Base-by-base conservation (phyloP, 1,284 basidiomycete genomes). In the Fomes fomentarius region DNA sequence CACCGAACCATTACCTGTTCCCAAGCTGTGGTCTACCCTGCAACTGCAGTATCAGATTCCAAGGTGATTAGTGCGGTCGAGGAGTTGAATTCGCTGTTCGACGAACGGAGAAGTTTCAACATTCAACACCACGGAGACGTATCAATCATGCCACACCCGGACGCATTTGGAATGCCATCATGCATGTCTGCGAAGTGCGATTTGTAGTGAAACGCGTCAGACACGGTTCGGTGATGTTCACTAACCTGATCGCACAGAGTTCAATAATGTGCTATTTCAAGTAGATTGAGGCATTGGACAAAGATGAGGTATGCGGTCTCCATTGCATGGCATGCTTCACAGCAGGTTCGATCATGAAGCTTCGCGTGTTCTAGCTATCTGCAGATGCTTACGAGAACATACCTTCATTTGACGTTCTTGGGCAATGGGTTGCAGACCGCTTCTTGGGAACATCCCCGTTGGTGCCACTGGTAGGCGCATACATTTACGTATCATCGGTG, bases 41-140 rank as follows among this genome's bases (percentile, higher is more conserved):
- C 22, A 19, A 50, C 54, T 53, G 43, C 30, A 43, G 37, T 52
- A 61, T 57, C 59, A 38, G 35, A n/a, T 43, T 49, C 41, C 28
- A 21, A 21, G 19, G 44, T 42, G 52, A 47, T 47, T 11, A 5
- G 45, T 47, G 41, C 9, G 24, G 17, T 33, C 43, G 43, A 45
- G 28, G n/a, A 28, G 22, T 37, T 3, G 9, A 14, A 40, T 43
- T 21, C 43, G 40, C 34, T 17, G 44, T n/a, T n/a, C 26, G 17
- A 17, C 8, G 52, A 38, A 15, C 7, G 47, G 44, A 19, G 38
- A 34, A 47, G 50, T 28, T 30, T 25, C 28, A 47, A n/a, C 45
- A 22, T 30, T 25, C 28, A 47, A n/a, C 45, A 22, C 43, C 31
- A 33, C 34, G 9, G 53, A 39, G 34, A 49, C 15, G 41, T 17